Percentiles rank a stretch among this genome's conserved stretches.
phyloP scores from a whole-genome alignment of 148 eudicot species.

The Amaranthus hypochondriacus region DNA sequence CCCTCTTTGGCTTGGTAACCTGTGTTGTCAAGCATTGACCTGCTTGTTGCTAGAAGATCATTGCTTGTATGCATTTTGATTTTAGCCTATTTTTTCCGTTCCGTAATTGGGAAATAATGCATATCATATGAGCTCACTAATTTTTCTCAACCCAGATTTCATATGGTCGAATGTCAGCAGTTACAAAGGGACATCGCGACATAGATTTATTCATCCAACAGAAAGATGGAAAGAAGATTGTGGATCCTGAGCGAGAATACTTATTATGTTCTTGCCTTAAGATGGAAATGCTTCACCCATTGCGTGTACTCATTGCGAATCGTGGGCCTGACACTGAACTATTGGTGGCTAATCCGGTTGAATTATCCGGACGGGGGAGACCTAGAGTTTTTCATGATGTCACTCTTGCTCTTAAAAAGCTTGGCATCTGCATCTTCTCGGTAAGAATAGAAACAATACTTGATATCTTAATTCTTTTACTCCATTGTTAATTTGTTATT shows the following conservation, averaged over 20 bases:
- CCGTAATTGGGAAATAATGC: background rate
- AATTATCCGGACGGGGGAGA: slow-evolving; percentile 67
- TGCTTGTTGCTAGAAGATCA: background rate
- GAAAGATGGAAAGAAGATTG: slow-evolving; percentile 69
- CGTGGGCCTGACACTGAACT: slow-evolving; percentile 92
- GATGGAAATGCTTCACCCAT: slow-evolving; percentile 77
- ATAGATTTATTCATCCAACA: slow-evolving; percentile 66
- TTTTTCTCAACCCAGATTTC: slow-evolving; percentile 42
- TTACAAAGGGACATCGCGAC: slow-evolving; percentile 56
- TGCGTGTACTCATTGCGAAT: slow-evolving; percentile 63
- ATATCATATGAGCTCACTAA: background rate
- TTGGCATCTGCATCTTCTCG: slow-evolving; percentile 79
- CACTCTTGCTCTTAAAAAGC: slow-evolving; percentile 63
- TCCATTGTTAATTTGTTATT: no score
- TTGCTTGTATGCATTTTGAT: slow-evolving; percentile 11
- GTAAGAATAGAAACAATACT: slow-evolving; percentile 32
- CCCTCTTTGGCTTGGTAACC: background rate
- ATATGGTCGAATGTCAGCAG: slow-evolving; percentile 60
- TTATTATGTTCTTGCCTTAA: slow-evolving; percentile 54
- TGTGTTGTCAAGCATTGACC: background rate
- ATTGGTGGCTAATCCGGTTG: slow-evolving; percentile 82
- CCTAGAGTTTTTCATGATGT: slow-evolving; percentile 77
- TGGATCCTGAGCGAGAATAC: slow-evolving; percentile 51
- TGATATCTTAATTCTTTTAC: no score
- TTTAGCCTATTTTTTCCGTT: background rate